phyloP scores from a whole-genome alignment of 2,329 filamentous ascomycete species.

The Botrytis pseudocinerea region DNA sequence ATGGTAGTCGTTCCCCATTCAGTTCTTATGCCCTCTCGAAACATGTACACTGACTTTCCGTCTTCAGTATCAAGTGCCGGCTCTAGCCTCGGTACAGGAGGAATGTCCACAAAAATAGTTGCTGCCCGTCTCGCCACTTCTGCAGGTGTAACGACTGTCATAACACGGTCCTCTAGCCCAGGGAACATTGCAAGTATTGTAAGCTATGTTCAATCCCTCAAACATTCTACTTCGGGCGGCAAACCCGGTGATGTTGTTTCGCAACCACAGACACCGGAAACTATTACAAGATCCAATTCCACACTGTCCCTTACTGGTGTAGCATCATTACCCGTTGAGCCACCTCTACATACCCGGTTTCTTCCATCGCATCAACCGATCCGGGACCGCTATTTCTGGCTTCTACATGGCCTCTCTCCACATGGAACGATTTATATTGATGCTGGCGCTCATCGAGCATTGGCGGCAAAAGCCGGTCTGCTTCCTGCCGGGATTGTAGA shows the following conservation, averaged over 20 bases:
- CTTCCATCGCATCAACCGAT: slow-evolving; percentile 81
- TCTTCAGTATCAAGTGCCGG: slow-evolving; percentile 77
- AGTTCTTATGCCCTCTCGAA: neutral
- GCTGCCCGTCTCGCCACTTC: slow-evolving; percentile 90
- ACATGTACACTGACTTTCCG: neutral
- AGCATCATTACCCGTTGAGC: slow-evolving; percentile 36
- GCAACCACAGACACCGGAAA: slow-evolving; percentile 29
- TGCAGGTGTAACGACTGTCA: slow-evolving; percentile 92
- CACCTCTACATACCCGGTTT: slow-evolving; percentile 88
- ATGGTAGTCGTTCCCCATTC: slow-evolving; percentile 52
- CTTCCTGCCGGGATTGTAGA: slow-evolving; percentile 89
- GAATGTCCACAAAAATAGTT: slow-evolving; percentile 97
- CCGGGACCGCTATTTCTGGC: slow-evolving; percentile 94
- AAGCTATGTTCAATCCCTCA: slow-evolving; percentile 69
- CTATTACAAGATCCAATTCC: slow-evolving; percentile 23
- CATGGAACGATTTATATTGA: slow-evolving; percentile 94
- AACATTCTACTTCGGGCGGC: slow-evolving; percentile 37
- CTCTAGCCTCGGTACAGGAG: slow-evolving; percentile 86
- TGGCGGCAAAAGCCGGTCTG: slow-evolving; percentile 81
- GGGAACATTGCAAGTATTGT: slow-evolving; percentile 90
- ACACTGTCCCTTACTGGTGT: slow-evolving; percentile 27
- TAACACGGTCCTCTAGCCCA: slow-evolving; percentile 89
- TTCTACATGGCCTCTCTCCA: slow-evolving; percentile 85
- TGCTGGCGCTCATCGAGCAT: slow-evolving; percentile 77
- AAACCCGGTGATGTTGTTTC: slow-evolving; percentile 24